phyloP scores from a whole-genome alignment of 306 rosid genomes.

The Lablab purpureus region DNA sequence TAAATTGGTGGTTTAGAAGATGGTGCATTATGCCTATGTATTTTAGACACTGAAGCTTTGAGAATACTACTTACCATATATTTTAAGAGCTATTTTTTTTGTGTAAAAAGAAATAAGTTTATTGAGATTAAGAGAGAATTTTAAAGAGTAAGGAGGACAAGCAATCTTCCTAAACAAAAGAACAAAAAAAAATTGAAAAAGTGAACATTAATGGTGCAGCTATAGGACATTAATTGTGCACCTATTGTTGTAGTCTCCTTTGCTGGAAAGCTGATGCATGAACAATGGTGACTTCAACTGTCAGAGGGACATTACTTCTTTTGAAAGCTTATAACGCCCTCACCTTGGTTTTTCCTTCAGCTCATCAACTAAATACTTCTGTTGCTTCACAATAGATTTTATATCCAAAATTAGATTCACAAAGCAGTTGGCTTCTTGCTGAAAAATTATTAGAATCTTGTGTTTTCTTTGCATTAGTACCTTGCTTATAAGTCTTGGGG shows the following conservation, averaged over 20 bases:
- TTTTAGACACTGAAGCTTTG: not conserved
- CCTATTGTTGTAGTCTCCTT: slow-evolving; percentile 12
- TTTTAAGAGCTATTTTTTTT: not conserved
- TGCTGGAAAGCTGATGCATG: slow-evolving; percentile 8
- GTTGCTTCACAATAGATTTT: not conserved
- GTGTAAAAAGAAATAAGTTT: not conserved
- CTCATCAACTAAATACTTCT: not conserved
- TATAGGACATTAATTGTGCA: not conserved
- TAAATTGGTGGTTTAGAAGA: slow-evolving; percentile 11
- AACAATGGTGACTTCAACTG: not conserved
- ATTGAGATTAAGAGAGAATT: not conserved
- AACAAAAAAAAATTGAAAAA: not conserved
- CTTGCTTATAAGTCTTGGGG: not conserved
- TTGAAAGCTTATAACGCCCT: not conserved
- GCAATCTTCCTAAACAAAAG: not conserved
- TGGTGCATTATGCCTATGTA: slow-evolving; percentile 4
- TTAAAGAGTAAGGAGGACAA: not conserved
- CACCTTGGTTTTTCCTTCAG: not conserved
- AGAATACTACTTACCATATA: slow-evolving; percentile 1
- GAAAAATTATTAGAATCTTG: not conserved
- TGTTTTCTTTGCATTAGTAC: not conserved
- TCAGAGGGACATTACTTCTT: not conserved
- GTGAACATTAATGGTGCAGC: not conserved
- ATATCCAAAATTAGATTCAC: not conserved
- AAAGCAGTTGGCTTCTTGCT: slow-evolving; percentile 11